Base-by-base conservation (phyloP, 371 early-diverging fungal genomes). In the Rhizomucor miehei region DNA sequence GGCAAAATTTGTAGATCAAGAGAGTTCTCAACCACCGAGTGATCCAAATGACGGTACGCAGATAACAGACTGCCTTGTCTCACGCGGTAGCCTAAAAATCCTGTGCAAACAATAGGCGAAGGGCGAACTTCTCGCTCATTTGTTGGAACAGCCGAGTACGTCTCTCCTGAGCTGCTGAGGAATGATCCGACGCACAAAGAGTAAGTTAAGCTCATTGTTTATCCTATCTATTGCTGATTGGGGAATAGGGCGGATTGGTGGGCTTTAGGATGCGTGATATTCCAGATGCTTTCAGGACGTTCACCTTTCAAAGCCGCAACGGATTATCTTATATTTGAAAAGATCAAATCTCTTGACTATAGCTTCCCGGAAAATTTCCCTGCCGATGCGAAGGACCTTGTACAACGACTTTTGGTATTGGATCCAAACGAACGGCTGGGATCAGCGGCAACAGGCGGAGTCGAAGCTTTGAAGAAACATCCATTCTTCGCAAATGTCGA, bases 251-350 rank as follows among this genome's bases (percentile, higher is more conserved):
- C 95, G 5, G 99, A 99, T 70, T 75, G 93, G 21, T 99, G 99
- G 99, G 95, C 99, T 11, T 67, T 99, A 19, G 99, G 98, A 1
- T 97, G 98, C 72, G 97, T 99, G 13, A 81, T 97, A 3, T 99
- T 89, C 73, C 99, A 99, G 72, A 72, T 99, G 78, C 69, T 96
- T 11, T 82, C 89, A 19, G 99, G 98, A 6, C 74, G 79, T 44
- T 95, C 98, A 12, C 99, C 99, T 0, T 99, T 99, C 74, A 95
- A 96, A 62, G 97, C 89, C 19, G 70, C 81, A 3, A 98, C 95
- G 50, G 95, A 99, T 57, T 96, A 94, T 64, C 89, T 92, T 60
- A 99, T 97, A 0, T 97, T 97, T 63, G 95, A 97, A 69, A 93
- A 89, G 67, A 88, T 99, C 57, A 81, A 87, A 53, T 87, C 91